Evolutionary conservation across 2,329 filamentous ascomycete species (phyloP).

Genomic region (Pseudonectria foliicola): DNA sequence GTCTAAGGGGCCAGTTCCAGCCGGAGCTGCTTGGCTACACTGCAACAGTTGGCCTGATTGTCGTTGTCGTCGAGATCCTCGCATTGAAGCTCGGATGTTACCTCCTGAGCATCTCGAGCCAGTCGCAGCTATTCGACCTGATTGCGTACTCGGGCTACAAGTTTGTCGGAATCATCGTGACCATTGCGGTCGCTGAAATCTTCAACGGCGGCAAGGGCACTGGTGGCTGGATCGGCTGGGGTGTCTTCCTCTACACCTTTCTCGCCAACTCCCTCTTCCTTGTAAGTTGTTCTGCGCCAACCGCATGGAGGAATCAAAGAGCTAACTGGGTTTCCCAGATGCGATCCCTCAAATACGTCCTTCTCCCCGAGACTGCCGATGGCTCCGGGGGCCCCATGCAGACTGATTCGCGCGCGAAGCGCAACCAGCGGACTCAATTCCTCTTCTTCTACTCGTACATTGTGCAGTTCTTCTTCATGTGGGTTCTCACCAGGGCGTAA

Average conservation of each 20-base stretch:
- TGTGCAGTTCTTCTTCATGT: constrained; percentile 93
- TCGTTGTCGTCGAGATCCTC: constrained; percentile 83
- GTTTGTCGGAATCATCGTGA: constrained; percentile 93
- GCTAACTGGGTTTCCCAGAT: constrained; percentile 48
- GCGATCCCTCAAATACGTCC: constrained; percentile 89
- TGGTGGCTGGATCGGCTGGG: constrained; percentile 83
- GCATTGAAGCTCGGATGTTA: constrained; percentile 89
- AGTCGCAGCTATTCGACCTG: constrained; percentile 86
- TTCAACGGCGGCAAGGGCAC: constrained; percentile 73
- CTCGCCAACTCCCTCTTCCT: constrained; percentile 91
- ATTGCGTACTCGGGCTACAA: constrained; percentile 98
- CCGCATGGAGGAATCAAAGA: background rate
- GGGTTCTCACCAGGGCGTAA: constrained; percentile 51
- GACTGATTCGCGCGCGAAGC: constrained; percentile 73
- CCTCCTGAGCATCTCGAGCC: constrained; percentile 85
- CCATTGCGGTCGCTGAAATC: constrained; percentile 71
- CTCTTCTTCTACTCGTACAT: constrained; percentile 91
- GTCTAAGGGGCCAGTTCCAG: constrained; percentile 83
- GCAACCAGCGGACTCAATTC: constrained; percentile 83
- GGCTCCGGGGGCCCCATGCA: constrained; percentile 59
- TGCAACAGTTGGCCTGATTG: constrained; percentile 72
- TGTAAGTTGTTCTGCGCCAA: constrained; percentile 44
- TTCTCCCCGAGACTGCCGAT: constrained; percentile 73
- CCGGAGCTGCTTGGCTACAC: constrained; percentile 89
- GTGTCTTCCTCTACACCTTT: constrained; percentile 85